These are phyloP conservation scores for Venturia aucupariae DNA, from an alignment of 2,329 filamentous ascomycete species.

Conservation along the genomic window DNA sequence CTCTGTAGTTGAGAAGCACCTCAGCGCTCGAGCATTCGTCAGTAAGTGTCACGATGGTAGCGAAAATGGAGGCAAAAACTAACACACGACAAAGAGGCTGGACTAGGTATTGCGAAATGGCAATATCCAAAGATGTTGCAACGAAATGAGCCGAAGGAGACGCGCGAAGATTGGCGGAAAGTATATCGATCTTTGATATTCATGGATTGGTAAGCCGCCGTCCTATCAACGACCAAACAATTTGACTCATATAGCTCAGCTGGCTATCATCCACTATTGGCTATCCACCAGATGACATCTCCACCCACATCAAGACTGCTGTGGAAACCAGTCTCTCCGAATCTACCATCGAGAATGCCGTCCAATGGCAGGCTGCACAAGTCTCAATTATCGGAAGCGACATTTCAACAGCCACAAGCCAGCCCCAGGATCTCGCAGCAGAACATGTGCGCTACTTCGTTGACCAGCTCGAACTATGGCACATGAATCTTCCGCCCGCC, in stretches of 20 bases:
- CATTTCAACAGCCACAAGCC: conserved; percentile 8
- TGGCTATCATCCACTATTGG: conserved; percentile 11
- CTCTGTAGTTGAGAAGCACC: not conserved
- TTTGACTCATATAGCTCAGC: not conserved
- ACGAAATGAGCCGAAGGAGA: not conserved
- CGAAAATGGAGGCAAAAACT: not conserved
- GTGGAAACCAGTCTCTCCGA: not conserved
- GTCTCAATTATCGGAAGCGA: conserved; percentile 5
- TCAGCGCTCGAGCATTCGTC: conserved; percentile 10
- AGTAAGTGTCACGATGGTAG: not conserved
- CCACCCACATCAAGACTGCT: not conserved
- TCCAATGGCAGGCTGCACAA: conserved; percentile 7
- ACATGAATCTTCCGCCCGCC: not conserved
- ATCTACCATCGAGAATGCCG: conserved; percentile 1
- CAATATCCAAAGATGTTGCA: not conserved
- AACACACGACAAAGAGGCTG: not conserved
- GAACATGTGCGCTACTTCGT: conserved; percentile 1
- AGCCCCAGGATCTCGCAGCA: not conserved
- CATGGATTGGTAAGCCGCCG: not conserved
- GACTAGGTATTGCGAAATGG: not conserved
- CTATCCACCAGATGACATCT: not conserved
- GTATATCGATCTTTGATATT: conserved; percentile 12
- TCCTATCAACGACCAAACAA: not conserved
- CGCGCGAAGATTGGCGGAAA: conserved; percentile 9
- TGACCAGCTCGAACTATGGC: conserved; percentile 8